Evolutionary conservation across 2,329 filamentous ascomycete species (phyloP).

Genomic region (Xylogone sp.): DNA sequence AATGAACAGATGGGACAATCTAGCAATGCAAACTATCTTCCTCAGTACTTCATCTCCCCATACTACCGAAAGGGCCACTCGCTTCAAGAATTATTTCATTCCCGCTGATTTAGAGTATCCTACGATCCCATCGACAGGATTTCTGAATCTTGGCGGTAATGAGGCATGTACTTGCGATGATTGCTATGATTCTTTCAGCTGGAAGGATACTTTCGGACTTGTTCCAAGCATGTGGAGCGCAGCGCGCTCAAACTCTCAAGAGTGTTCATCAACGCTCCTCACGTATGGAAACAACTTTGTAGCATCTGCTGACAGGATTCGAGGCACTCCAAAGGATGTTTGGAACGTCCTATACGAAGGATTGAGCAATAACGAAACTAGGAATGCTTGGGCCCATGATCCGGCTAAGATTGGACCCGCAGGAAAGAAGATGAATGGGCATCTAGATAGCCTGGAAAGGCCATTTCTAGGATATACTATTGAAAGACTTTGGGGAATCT

Average conservation of each 20-base stretch:
- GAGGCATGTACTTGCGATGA: constrained; percentile 33
- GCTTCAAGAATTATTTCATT: constrained; percentile 16
- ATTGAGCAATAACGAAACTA: constrained; percentile 14
- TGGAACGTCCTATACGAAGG: constrained; percentile 24
- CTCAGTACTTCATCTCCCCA: constrained; percentile 26
- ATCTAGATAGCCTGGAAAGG: constrained; percentile 20
- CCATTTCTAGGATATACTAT: constrained; percentile 32
- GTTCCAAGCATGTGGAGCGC: constrained; percentile 32
- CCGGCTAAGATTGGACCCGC: constrained; percentile 19
- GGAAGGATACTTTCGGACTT: constrained; percentile 33
- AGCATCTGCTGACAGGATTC: constrained; percentile 38
- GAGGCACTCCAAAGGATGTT: constrained; percentile 23
- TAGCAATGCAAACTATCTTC: constrained; percentile 43
- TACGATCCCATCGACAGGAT: constrained; percentile 34
- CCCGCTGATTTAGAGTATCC: background rate
- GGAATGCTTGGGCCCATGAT: constrained; percentile 25
- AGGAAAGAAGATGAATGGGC: constrained; percentile 13
- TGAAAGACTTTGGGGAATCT: constrained; percentile 32
- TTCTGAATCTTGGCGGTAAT: constrained; percentile 38
- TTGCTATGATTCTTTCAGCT: constrained; percentile 37
- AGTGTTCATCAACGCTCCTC: constrained; percentile 31
- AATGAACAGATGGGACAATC: constrained; percentile 34
- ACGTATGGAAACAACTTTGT: constrained; percentile 46
- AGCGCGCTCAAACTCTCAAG: constrained; percentile 21
- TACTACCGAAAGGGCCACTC: constrained; percentile 5